Base-by-base conservation (phyloP, 371 early-diverging fungal genomes). In the Parasitella parasitica region DNA sequence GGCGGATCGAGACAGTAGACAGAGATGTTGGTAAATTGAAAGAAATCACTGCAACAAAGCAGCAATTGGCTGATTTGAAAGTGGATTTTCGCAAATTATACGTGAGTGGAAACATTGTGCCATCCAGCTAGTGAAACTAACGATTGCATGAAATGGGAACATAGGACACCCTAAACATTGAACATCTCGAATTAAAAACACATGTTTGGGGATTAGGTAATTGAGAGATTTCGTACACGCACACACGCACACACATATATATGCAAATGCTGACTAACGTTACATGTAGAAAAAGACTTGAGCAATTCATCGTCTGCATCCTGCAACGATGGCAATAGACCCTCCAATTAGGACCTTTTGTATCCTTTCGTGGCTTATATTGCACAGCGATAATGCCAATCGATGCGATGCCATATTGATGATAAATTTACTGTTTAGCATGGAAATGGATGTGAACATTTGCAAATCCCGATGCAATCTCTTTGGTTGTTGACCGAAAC, bases 121-220 rank as follows among this genome's bases (percentile, higher is more conserved):
- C 2, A 35, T 20, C 2, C 5, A 41, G n/a, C 11, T 12, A 39
- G 35, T 16, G 39, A 49, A 35, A 13, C 13, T 55, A 30, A 27
- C 26, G 11, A n/a, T 43, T 58, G 15, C 30, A 55, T 38, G 16
- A 16, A 49, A 8, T 41, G 11, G 0, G 2, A 11, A 24, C n/a
- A 38, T 69, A 83, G 83, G 92, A 89, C 66, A 80, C 80, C 18
- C 71, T 90, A 43, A 85, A 88, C 62, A 83, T 86, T 62, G 89
- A 90, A 55, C 90, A 89, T 61, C 77, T 90, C 39, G 90, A 90
- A 67, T 77, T 89, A 60, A 90, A 90, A 71, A 86, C 88, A 7
- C 89, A 88, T 58, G 86, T 90, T 15, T 90, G 89, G 90, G 89
- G 88, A 55, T 72, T 89, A 61, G 90, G 80, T 73, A 72, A 65